Percentiles rank a stretch among this genome's conserved stretches.
Evolutionary conservation across 129 eudicot genomes (phyloP).

Genomic region (Lonicera japonica): DNA sequence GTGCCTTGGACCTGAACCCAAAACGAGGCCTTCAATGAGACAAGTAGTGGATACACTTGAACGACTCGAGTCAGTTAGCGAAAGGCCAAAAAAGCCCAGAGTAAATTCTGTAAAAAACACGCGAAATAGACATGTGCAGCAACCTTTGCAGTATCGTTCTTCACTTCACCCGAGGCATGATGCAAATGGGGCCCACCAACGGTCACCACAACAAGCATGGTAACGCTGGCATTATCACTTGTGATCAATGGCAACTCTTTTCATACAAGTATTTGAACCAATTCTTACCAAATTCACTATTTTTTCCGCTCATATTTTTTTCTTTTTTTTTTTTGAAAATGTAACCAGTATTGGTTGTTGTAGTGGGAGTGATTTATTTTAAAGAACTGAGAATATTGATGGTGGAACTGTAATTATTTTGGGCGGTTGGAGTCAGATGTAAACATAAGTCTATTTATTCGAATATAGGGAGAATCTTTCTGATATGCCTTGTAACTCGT

Average conservation of each 20-base stretch:
- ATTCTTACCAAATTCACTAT: background rate
- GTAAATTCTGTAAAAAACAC: conserved; percentile 28
- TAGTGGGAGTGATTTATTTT: background rate
- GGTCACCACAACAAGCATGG: conserved; percentile 26
- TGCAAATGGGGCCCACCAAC: conserved; percentile 24
- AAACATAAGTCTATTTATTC: background rate
- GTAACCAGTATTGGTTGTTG: background rate
- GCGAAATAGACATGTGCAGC: conserved; percentile 21
- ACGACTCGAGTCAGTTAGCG: conserved; percentile 36
- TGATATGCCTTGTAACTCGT: too few species aligned
- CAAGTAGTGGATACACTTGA: conserved; percentile 66
- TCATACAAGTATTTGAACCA: background rate
- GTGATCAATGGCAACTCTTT: background rate
- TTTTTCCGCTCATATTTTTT: background rate
- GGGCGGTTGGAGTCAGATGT: background rate
- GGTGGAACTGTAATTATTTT: background rate
- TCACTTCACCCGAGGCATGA: conserved; percentile 38
- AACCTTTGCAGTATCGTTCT: conserved; percentile 42
- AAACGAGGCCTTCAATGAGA: conserved; percentile 64
- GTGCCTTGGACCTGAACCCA: conserved; percentile 62
- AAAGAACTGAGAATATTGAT: background rate
- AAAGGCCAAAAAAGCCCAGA: conserved; percentile 52
- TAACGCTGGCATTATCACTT: conserved; percentile 11
- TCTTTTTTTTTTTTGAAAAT: too few species aligned
- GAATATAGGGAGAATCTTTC: too few species aligned